Conservation (phyloP, 1,284 basidiomycete species). For the Heimioporus retisporus region DNA sequence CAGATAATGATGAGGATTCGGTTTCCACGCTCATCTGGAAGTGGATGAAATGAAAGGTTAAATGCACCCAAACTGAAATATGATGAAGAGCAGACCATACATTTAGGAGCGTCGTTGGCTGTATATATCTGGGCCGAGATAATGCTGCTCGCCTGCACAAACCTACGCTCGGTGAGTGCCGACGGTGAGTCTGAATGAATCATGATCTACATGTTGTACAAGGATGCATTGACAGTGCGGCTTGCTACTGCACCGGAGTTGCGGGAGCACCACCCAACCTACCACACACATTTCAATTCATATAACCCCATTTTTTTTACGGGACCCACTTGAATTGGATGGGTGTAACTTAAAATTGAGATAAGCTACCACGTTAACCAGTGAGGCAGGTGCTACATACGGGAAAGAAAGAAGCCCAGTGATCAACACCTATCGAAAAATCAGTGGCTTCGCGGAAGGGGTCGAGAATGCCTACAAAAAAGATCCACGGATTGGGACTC, state of each 20-base stretch:
- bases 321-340: conserved; percentile 46
- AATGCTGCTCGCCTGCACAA: conserved; percentile 58
- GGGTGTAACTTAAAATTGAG: conserved; percentile 32
- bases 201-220: conserved; percentile 60
- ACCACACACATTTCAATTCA: conserved; percentile 26
- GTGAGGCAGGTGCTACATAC: background rate
- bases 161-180: conserved; percentile 29
- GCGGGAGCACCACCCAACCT: conserved; percentile 66
- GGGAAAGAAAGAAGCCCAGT: conserved; percentile 25
- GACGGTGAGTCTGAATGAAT: background rate
- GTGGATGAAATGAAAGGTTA: background rate
- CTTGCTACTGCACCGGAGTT: conserved; percentile 66
- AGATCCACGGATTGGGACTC: conserved; percentile 59
- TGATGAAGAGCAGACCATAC: conserved; percentile 32
- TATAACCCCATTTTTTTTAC: background rate
- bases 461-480: conserved; percentile 44
- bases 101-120: conserved; percentile 57
- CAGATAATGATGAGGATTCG: conserved; percentile 55
- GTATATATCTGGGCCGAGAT: conserved; percentile 59
- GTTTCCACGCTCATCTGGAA: conserved; percentile 61
- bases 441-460: too few species aligned
- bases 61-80: background rate
- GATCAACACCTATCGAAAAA: conserved; percentile 15
- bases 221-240: conserved; percentile 64
- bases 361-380: background rate